Percentiles rank a stretch among this genome's conserved stretches.
These are phyloP conservation scores for Thalia dealbata DNA, from an alignment of 176 grass and related monocot genomes.

Conservation along the genomic window DNA sequence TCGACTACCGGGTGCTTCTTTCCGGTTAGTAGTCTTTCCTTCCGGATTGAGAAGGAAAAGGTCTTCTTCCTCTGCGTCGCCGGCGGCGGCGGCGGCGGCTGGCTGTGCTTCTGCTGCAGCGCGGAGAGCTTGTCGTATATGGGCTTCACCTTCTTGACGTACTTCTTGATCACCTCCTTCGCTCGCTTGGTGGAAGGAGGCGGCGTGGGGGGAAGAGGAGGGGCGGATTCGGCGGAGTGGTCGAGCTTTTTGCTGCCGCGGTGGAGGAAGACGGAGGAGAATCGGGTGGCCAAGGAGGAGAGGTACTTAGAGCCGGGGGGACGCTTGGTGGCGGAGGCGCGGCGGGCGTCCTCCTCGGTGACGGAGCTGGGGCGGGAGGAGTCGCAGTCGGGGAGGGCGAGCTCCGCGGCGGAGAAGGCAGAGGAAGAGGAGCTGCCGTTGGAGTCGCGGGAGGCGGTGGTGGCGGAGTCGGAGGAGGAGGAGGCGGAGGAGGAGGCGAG, in stretches of 20 bases:
- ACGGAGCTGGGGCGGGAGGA: slow-evolving; percentile 90
- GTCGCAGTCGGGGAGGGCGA: slow-evolving; percentile 48
- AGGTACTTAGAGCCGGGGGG: slow-evolving; percentile 50
- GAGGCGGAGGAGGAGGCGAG: slow-evolving; percentile 64
- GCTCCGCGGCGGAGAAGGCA: slow-evolving; percentile 40
- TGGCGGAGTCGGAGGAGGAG: slow-evolving; percentile 44
- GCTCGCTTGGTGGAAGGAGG: neutral
- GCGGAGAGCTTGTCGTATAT: slow-evolving; percentile 86
- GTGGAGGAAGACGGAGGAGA: slow-evolving; percentile 92
- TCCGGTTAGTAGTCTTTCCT: slow-evolving; percentile 27
- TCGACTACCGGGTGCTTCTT: neutral
- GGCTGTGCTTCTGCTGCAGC: slow-evolving; percentile 55
- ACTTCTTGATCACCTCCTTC: slow-evolving; percentile 95
- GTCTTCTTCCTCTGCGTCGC: slow-evolving; percentile 49
- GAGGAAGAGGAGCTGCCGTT: slow-evolving; percentile 70
- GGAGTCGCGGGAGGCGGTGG: slow-evolving; percentile 41
- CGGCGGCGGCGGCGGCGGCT: neutral
- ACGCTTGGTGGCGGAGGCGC: slow-evolving; percentile 26
- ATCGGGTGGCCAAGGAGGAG: slow-evolving; percentile 79
- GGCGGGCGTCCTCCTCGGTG: slow-evolving; percentile 62
- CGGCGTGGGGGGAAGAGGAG: neutral
- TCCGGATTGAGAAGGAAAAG: slow-evolving; percentile 93
- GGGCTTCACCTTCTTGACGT: slow-evolving; percentile 92
- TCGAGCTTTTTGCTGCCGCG: slow-evolving; percentile 36
- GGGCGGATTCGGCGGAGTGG: neutral